Conservation (phyloP, 2,329 filamentous ascomycete species). For the Aspergillus calidoustus region DNA sequence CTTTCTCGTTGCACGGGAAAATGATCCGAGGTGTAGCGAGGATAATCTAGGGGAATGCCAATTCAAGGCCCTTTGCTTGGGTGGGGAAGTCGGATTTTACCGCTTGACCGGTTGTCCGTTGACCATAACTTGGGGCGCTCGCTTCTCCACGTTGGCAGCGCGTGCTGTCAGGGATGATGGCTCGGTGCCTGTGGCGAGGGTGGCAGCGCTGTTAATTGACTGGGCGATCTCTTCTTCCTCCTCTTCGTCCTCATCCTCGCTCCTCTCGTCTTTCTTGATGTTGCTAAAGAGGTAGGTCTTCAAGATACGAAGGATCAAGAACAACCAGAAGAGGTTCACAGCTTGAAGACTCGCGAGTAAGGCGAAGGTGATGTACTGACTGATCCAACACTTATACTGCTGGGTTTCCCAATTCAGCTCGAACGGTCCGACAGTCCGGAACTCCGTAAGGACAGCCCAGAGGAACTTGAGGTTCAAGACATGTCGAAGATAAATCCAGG, state of each 20-base stretch:
- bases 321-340: constrained; percentile 54
- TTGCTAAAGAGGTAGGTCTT: constrained; percentile 48
- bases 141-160: constrained; percentile 34
- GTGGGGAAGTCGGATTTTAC: not conserved
- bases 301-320: constrained; percentile 50
- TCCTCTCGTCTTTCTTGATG: constrained; percentile 48
- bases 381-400: constrained; percentile 55
- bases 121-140: constrained; percentile 41
- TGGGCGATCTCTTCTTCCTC: constrained; percentile 34
- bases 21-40: constrained; percentile 2
- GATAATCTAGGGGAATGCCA: not conserved
- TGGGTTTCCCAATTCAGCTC: constrained; percentile 55
- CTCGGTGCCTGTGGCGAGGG: constrained; percentile 34
- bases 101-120: constrained; percentile 43
- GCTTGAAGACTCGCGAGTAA: constrained; percentile 51
- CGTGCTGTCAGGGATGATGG: constrained; percentile 27
- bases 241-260: constrained; percentile 51
- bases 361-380: constrained; percentile 51
- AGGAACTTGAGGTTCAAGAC: constrained; percentile 59
- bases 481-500: constrained; percentile 91
- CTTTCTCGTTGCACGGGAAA: not conserved
- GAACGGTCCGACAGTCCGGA: constrained; percentile 53
- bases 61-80: not conserved
- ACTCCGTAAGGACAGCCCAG: constrained; percentile 52
- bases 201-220: constrained; percentile 28